Conservation (phyloP, 345 rosid genomes). For the Populus euphratica region DNA sequence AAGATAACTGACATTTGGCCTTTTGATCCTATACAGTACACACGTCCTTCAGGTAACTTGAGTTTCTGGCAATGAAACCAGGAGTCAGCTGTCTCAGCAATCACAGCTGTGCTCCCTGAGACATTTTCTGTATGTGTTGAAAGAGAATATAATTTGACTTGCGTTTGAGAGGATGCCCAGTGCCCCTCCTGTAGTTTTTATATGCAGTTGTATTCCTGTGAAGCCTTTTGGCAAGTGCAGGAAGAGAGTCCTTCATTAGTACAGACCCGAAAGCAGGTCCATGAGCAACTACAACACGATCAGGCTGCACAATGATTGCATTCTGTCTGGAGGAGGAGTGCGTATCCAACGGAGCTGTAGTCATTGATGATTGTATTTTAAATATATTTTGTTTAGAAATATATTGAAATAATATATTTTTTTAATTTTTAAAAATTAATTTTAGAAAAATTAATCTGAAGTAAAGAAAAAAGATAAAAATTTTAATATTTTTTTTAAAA, state of each 20-base stretch:
- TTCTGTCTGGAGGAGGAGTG: conserved; percentile 36
- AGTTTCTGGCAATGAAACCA: conserved; percentile 37
- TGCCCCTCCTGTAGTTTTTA: conserved; percentile 24
- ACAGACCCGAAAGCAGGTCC: conserved; percentile 35
- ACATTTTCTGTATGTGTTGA: conserved; percentile 31
- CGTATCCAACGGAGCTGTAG: conserved; percentile 32
- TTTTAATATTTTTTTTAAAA: too few species aligned
- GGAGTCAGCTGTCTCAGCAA: conserved; percentile 42
- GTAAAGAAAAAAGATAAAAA: too few species aligned
- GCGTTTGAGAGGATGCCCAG: conserved; percentile 14
- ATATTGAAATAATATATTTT: too few species aligned
- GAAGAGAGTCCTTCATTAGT: conserved; percentile 29
- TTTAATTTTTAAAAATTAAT: too few species aligned
- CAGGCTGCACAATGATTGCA: conserved; percentile 37
- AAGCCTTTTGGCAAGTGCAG: conserved; percentile 26
- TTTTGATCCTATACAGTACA: conserved; percentile 13
- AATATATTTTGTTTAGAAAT: too few species aligned
- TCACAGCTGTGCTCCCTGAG: conserved; percentile 23
- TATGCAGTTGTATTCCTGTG: conserved; percentile 24
- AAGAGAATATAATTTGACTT: conserved; percentile 26
- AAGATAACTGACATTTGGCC: not conserved
- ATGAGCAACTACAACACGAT: conserved; percentile 27
- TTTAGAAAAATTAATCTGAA: too few species aligned
- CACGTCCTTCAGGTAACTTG: conserved; percentile 34
- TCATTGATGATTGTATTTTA: conserved; percentile 16